Evolutionary conservation across 495 filamentous ascomycete genomes (phyloP).

Genomic region (Articulospora tetracladia): DNA sequence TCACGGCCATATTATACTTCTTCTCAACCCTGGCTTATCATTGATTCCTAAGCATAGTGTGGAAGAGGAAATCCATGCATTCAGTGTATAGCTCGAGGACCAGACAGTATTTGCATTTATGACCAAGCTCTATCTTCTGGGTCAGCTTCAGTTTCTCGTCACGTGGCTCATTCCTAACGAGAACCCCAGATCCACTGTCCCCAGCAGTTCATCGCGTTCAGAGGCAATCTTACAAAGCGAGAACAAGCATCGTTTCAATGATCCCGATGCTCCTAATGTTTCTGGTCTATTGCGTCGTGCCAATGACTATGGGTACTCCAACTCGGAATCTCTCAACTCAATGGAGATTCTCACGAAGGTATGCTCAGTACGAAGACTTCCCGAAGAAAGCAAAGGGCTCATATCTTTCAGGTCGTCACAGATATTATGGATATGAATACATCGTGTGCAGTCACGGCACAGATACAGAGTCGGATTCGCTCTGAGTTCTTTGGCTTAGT

Average conservation of each 20-base stretch:
- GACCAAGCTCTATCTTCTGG: background rate
- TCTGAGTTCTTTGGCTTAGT: background rate
- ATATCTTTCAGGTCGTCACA: background rate
- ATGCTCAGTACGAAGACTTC: background rate
- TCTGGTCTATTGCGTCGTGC: background rate
- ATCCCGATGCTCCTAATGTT: background rate
- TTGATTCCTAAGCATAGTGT: background rate
- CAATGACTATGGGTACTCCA: slow-evolving; percentile 1
- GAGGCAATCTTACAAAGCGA: background rate
- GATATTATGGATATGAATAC: background rate
- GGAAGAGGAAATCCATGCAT: slow-evolving; percentile 2
- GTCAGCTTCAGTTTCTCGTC: background rate
- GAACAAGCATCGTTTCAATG: background rate
- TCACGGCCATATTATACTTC: background rate
- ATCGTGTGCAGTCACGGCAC: background rate
- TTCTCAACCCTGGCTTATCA: background rate
- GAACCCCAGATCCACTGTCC: no score
- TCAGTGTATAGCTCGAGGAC: slow-evolving; percentile 1
- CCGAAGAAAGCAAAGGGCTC: background rate
- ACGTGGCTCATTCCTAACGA: background rate
- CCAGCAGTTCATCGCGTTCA: background rate
- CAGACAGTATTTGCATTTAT: background rate
- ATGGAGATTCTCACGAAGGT: slow-evolving; percentile 5
- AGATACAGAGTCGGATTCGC: background rate
- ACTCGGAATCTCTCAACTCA: background rate